Evolutionary conservation across 148 eudicot genomes (phyloP).

Genomic region (Persicaria tinctoria): DNA sequence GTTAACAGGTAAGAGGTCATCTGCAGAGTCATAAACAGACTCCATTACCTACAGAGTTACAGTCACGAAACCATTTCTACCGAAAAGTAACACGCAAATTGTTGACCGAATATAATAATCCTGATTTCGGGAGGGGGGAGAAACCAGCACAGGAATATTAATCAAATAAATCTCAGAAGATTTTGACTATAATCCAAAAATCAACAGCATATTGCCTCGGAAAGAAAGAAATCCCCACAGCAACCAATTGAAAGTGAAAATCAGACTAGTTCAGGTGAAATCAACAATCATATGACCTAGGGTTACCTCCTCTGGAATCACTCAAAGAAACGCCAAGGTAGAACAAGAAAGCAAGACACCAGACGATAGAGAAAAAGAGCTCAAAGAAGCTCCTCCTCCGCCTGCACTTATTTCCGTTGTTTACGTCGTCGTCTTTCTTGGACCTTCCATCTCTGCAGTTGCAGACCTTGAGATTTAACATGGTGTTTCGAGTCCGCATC

Average conservation of each 20-base stretch:
- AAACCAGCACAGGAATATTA: no score
- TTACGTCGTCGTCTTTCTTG: neutral
- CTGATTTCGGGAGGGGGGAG: no score
- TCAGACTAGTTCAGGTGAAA: neutral
- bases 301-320: neutral
- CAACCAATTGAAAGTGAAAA: no score
- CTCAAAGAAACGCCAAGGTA: conserved; percentile 21
- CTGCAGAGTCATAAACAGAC: neutral
- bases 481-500: conserved; percentile 9
- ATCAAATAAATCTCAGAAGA: no score
- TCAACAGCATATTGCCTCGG: no score
- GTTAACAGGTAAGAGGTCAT: neutral
- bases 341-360: conserved; percentile 43
- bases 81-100: no score
- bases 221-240: no score
- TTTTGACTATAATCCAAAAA: no score
- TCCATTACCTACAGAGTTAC: no score
- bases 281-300: no score
- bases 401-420: neutral
- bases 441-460: neutral
- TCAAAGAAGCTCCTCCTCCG: conserved; percentile 26
- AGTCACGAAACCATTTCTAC: no score
- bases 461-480: conserved; percentile 12
- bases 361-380: conserved; percentile 48
- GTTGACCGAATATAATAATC: no score